Base-by-base conservation (phyloP, 306 rosid species). In the Biancaea sappan region DNA sequence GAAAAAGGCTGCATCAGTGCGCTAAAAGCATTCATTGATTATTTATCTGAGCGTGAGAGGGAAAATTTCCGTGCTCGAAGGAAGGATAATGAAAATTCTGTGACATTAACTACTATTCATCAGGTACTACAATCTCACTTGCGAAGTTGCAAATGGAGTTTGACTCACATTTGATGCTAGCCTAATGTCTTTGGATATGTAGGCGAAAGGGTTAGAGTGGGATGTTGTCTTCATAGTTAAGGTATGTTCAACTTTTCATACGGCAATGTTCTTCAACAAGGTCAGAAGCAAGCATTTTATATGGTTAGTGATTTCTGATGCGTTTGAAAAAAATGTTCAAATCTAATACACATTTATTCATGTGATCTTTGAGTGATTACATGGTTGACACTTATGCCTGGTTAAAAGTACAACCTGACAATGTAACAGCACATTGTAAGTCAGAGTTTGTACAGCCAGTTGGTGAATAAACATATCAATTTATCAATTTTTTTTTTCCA, bases 161-260 rank as follows among this genome's bases (percentile, higher is more conserved):
- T 40, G 29, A 44, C 79, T 51, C 57, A 53, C 56, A 22, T 58
- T 35, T 64, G 62, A 64, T 57, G 43, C 58, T 54, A 19, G 16
- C 66, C 51, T 51, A 47, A 62, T 14, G 22, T 79, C 51, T 63
- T 69, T 74, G 77, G 19, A 66, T 60, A 13, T 88, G 89, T 65
- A 94, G 98, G 92, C 98, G 31, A 94, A 94, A 82, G 98, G 98
- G 72, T 86, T 94, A 81, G 98, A 94, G 79, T 94, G 98, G 98
- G 97, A 94, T 71, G 80, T 85, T 75, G 98, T 94, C 82, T 94
- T 94, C 90, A 84, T 94, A 78, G 80, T 94, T 75, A 94, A 94
- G 98, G 98, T 94, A 85, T 52, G 81, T 78, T 62, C 44, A 8
- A 41, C 52, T 66, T 47, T 63, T 47, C 50, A 31, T 57, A 48